phyloP scores from a whole-genome alignment of 371 early-diverging fungal species.

The Syncephalis plumigaleata region DNA sequence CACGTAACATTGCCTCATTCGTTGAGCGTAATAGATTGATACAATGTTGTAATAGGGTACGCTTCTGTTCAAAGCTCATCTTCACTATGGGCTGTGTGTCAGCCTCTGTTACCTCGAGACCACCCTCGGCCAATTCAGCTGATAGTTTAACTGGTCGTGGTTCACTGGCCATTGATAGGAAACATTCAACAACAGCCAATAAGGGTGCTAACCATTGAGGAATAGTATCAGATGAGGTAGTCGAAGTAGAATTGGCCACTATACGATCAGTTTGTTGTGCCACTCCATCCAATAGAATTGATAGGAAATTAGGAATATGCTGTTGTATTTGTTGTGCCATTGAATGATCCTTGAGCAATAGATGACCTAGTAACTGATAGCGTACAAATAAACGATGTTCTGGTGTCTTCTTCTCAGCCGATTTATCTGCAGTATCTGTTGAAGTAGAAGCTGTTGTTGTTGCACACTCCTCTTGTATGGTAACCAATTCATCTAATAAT shows the following conservation, averaged over 20 bases:
- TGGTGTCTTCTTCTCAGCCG: no score
- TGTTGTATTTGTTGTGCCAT: no score
- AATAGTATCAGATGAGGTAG: not conserved
- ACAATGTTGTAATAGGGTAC: no score
- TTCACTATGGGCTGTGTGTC: constrained; percentile 9
- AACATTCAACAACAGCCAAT: constrained; percentile 45
- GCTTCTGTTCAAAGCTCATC: constrained; percentile 12
- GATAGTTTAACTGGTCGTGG: constrained; percentile 19
- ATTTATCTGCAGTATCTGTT: no score
- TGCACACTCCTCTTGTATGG: not conserved
- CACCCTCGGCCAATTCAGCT: constrained; percentile 13
- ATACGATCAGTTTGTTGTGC: no score
- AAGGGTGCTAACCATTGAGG: constrained; percentile 44
- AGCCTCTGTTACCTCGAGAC: constrained; percentile 22
- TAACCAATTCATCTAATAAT: not conserved
- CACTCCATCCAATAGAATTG: no score
- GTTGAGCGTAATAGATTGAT: no score
- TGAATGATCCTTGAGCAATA: constrained; percentile 6
- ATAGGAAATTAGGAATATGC: no score
- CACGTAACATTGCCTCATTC: constrained; percentile 6
- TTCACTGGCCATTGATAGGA: constrained; percentile 43
- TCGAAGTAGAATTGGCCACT: no score
- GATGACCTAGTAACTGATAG: constrained; percentile 18
- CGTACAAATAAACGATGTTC: constrained; percentile 21
- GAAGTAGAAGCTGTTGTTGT: not conserved